phyloP scores from a whole-genome alignment of 805 yeast genomes.

The Sugiyamaella americana region DNA sequence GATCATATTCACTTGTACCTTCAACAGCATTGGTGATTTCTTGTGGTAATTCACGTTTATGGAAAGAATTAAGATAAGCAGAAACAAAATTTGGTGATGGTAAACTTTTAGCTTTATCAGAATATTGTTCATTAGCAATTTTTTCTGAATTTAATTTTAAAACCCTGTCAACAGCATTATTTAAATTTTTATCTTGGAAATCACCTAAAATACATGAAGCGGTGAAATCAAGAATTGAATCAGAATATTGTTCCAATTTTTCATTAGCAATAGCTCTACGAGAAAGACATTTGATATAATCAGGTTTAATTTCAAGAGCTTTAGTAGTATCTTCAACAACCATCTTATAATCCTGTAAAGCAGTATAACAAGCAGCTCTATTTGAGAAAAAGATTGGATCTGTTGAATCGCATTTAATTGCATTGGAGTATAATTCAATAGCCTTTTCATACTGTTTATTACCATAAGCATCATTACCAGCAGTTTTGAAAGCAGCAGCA shows the following conservation, averaged over 20 bases:
- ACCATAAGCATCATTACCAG: conserved; percentile 79
- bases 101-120: conserved; percentile 47
- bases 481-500: conserved; percentile 75
- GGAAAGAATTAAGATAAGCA: conserved; percentile 85
- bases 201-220: conserved; percentile 83
- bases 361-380: conserved; percentile 93
- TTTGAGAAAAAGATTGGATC: conserved; percentile 92
- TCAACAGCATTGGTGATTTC: conserved; percentile 46
- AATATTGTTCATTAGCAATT: conserved; percentile 56
- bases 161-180: conserved; percentile 79
- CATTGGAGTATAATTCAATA: conserved; percentile 69
- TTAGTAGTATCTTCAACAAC: conserved; percentile 82
- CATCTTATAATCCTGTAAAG: conserved; percentile 70
- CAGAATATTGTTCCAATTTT: conserved; percentile 65
- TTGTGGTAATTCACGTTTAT: conserved; percentile 43
- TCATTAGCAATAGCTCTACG: conserved; percentile 95
- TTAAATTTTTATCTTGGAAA: conserved; percentile 69
- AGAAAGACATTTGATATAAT: conserved; percentile 81
- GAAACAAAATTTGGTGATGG: conserved; percentile 73
- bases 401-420: conserved; percentile 56
- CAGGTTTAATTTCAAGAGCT: conserved; percentile 82
- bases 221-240: conserved; percentile 88
- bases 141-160: conserved; percentile 73
- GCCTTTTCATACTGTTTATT: conserved; percentile 67
- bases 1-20: conserved; percentile 56